These are phyloP conservation scores for Chondrus crispus DNA, from an alignment of 23 red algal species.

Conservation along the genomic window DNA sequence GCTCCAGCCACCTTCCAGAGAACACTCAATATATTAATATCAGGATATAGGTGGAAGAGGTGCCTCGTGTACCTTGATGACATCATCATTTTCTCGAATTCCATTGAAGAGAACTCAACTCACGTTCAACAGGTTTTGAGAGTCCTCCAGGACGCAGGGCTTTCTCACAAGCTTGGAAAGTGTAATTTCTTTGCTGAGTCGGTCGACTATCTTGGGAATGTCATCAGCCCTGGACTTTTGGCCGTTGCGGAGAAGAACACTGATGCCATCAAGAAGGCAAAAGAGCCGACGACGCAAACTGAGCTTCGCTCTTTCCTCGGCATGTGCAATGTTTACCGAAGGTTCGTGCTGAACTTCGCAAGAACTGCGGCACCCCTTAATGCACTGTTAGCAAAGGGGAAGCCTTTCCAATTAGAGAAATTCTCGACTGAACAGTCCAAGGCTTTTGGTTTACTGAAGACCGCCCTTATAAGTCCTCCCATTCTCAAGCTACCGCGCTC, in stretches of 20 bases:
- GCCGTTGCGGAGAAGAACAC: background rate
- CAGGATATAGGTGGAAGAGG: background rate
- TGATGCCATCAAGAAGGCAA: background rate
- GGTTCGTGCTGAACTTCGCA: background rate
- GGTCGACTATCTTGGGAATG: background rate
- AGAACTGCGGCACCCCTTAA: background rate
- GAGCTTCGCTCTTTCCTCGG: background rate
- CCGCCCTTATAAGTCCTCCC: too few relatives aligned
- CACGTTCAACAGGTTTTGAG: background rate
- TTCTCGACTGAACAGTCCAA: too few relatives aligned
- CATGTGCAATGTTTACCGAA: background rate
- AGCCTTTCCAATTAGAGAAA: too few relatives aligned
- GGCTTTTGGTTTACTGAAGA: too few relatives aligned
- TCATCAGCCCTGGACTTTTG: background rate
- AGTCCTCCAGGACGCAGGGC: background rate
- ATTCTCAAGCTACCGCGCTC: too few relatives aligned
- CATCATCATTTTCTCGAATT: constrained; percentile 8
- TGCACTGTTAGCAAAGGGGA: background rate
- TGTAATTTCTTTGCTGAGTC: background rate
- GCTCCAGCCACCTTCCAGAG: constrained; percentile 13
- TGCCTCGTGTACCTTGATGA: constrained; percentile 19
- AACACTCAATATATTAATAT: background rate
- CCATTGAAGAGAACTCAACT: background rate
- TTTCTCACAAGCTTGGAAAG: constrained; percentile 1
- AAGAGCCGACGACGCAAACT: background rate